Percentiles rank a stretch among this genome's conserved stretches.
These are phyloP conservation scores for Blastocystis sp. DNA, from an alignment of 352 stramenopile species.

Conservation along the genomic window DNA sequence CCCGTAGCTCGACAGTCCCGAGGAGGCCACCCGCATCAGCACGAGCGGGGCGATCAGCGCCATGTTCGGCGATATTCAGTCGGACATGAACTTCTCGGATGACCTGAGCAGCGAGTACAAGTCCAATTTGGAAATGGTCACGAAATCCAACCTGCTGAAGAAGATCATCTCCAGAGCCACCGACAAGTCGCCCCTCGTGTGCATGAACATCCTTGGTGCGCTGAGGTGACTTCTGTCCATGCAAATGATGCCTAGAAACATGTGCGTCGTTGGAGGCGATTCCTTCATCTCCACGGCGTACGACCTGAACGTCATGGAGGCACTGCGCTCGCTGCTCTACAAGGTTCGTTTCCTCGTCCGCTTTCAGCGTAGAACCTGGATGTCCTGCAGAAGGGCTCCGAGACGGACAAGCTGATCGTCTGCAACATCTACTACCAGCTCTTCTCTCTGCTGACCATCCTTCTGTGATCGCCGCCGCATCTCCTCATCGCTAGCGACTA, in stretches of 20 bases:
- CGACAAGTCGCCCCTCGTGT: conserved; percentile 36
- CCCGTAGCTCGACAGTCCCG: conserved; percentile 29
- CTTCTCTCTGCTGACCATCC: conserved; percentile 49
- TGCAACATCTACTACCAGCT: conserved; percentile 55
- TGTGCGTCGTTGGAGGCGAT: conserved; percentile 55
- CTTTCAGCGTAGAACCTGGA: conserved; percentile 2
- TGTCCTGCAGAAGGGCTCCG: background rate
- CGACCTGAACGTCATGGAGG: conserved; percentile 16
- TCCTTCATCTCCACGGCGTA: conserved; percentile 7
- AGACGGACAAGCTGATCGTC: conserved; percentile 34
- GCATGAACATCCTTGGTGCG: conserved; percentile 59
- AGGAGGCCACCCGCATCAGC: conserved; percentile 40
- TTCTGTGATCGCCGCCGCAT: background rate
- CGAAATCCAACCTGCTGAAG: conserved; percentile 44
- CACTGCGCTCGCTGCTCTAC: conserved; percentile 40
- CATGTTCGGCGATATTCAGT: conserved; percentile 50
- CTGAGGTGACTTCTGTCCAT: conserved; percentile 19
- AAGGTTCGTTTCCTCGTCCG: background rate
- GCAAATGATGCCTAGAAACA: conserved; percentile 23
- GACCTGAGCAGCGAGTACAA: conserved; percentile 33
- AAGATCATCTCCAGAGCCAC: conserved; percentile 58
- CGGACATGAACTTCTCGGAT: conserved; percentile 57
- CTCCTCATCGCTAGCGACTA: conserved; percentile 37
- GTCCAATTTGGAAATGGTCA: conserved; percentile 34
- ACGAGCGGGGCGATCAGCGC: conserved; percentile 57